These are phyloP conservation scores for Aphanocladium album DNA, from an alignment of 2,329 filamentous ascomycete genomes.

Conservation along the genomic window DNA sequence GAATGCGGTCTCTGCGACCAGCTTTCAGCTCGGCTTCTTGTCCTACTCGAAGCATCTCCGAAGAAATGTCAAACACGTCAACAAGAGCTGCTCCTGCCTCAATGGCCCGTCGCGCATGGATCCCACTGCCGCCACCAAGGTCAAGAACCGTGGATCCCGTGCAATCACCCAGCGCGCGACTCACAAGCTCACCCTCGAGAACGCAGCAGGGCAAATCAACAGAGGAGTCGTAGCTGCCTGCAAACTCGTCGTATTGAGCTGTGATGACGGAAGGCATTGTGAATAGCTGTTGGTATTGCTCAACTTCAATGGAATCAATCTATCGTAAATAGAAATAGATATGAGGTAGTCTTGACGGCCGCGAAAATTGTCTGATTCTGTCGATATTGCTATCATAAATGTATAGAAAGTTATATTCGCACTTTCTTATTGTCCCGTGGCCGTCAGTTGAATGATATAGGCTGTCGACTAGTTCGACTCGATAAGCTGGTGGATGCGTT, in stretches of 20 bases:
- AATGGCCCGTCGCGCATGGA: slow-evolving; percentile 23
- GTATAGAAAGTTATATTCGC: too few species aligned
- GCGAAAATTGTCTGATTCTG: too few species aligned
- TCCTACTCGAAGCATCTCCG: slow-evolving; percentile 22
- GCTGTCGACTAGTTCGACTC: too few species aligned
- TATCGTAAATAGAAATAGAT: too few species aligned
- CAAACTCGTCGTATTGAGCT: not conserved
- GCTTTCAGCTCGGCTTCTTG: slow-evolving; percentile 12
- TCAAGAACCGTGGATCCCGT: slow-evolving; percentile 23
- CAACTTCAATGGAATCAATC: too few species aligned
- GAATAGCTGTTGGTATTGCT: too few species aligned
- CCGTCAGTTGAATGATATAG: too few species aligned
- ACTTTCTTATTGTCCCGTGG: too few species aligned
- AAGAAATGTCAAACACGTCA: slow-evolving; percentile 26
- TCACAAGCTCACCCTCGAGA: not conserved
- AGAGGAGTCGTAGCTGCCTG: not conserved
- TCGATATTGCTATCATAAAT: too few species aligned
- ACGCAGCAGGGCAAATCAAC: not conserved
- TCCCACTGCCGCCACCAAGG: slow-evolving; percentile 26
- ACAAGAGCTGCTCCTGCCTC: slow-evolving; percentile 21
- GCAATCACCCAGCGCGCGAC: slow-evolving; percentile 21
- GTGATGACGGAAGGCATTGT: too few species aligned
- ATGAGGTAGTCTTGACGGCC: too few species aligned
- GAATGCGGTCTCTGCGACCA: slow-evolving; percentile 15
- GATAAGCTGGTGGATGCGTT: too few species aligned